These are phyloP conservation scores for Penicillium longicatenatum DNA, from an alignment of 495 filamentous ascomycete genomes.

Conservation along the genomic window DNA sequence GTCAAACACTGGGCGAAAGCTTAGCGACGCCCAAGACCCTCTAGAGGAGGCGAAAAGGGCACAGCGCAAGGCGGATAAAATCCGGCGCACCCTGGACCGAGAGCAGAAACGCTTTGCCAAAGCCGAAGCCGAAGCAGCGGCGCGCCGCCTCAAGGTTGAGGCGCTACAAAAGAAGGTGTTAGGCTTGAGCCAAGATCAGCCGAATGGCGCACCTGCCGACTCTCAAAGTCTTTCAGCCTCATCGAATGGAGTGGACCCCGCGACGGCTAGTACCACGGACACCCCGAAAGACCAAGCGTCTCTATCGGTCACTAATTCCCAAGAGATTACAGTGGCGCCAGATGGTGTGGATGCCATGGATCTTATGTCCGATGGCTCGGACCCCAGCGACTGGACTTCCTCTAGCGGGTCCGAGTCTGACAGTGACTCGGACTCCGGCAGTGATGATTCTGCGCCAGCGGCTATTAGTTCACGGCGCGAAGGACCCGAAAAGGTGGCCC, in stretches of 20 bases:
- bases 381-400: slow-evolving; percentile 15
- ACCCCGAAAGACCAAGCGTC: background rate
- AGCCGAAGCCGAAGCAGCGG: slow-evolving; percentile 50
- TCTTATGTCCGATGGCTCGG: slow-evolving; percentile 1
- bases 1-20: slow-evolving; percentile 24
- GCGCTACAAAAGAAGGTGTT: slow-evolving; percentile 32
- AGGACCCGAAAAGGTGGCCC: slow-evolving; percentile 44
- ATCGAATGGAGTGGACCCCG: slow-evolving; percentile 6
- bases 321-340: background rate
- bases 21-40: slow-evolving; percentile 27
- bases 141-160: slow-evolving; percentile 41
- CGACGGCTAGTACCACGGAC: background rate
- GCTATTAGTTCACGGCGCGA: slow-evolving; percentile 41
- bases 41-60: slow-evolving; percentile 43
- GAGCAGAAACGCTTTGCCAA: slow-evolving; percentile 51
- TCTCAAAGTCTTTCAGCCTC: slow-evolving; percentile 1
- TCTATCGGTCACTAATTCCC: background rate
- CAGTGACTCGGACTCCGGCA: slow-evolving; percentile 34
- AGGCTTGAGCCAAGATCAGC: slow-evolving; percentile 12
- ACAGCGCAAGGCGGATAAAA: slow-evolving; percentile 52
- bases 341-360: slow-evolving; percentile 4
- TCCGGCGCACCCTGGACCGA: slow-evolving; percentile 46
- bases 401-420: slow-evolving; percentile 29
- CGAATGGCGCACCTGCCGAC: background rate
- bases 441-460: slow-evolving; percentile 47